A percentile compares a stretch with the other conserved stretches of the same genome.
phyloP scores from a whole-genome alignment of 345 rosid species.

The Aegle marmelos region DNA sequence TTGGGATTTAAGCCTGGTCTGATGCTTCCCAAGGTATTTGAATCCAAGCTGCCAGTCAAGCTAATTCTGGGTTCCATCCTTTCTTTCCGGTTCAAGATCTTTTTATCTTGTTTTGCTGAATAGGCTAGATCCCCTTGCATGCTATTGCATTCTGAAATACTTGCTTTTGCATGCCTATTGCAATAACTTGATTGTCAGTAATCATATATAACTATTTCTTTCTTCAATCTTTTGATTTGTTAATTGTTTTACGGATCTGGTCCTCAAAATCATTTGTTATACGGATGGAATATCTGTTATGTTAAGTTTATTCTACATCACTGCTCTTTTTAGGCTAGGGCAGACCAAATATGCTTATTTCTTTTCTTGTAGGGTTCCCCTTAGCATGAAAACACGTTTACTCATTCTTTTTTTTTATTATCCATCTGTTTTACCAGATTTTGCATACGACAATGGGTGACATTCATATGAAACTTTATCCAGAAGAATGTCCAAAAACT shows the following conservation, averaged over 20 bases:
- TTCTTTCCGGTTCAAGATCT: too few species aligned
- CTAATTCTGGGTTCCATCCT: too few species aligned
- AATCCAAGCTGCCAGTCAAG: too few species aligned
- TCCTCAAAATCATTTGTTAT: background rate
- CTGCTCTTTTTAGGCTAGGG: background rate
- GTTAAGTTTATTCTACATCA: background rate
- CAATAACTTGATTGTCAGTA: too few species aligned
- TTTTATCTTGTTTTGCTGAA: too few species aligned
- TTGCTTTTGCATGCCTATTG: too few species aligned
- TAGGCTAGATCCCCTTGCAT: too few species aligned
- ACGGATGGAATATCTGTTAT: background rate
- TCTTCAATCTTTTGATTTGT: background rate
- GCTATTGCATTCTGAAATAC: too few species aligned
- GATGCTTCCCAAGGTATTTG: too few species aligned
- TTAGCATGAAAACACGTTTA: background rate
- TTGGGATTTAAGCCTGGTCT: too few species aligned
- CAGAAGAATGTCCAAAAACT: slow-evolving; percentile 99
- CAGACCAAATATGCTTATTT: background rate
- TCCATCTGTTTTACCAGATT: slow-evolving; percentile 42
- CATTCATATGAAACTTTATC: slow-evolving; percentile 82
- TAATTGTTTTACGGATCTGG: background rate
- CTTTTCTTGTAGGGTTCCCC: background rate
- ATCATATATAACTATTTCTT: too few species aligned
- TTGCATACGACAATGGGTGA: slow-evolving; percentile 95
- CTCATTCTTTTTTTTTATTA: background rate